Evolutionary conservation across 23 red algal genomes (phyloP).

Genomic region (Gracilaria vermiculophylla): DNA sequence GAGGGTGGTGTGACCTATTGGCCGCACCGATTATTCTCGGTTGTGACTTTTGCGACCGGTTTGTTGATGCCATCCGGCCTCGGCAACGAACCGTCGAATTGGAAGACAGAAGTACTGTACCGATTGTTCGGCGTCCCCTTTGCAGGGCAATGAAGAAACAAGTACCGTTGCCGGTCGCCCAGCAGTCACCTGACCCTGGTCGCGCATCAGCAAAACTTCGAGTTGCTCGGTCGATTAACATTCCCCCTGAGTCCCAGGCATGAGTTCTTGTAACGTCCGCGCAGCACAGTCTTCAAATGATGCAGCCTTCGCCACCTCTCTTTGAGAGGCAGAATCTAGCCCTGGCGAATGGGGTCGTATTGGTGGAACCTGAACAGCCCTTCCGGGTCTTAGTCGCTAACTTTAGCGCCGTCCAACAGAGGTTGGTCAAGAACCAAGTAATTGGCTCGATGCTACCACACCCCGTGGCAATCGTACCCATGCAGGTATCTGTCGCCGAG

Average conservation of each 20-base stretch:
- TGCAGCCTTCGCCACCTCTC: background rate
- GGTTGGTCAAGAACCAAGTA: no score
- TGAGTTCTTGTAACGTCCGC: background rate
- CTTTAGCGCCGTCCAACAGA: no score
- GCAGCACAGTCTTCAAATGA: background rate
- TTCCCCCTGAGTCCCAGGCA: background rate
- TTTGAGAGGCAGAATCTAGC: no score
- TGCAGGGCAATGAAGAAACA: background rate
- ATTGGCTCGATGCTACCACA: no score
- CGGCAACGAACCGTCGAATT: background rate
- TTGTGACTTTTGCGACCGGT: constrained; percentile 2
- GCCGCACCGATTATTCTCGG: background rate
- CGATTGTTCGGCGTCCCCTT: background rate
- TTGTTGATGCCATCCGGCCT: constrained; percentile 17
- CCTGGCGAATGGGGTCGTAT: no score
- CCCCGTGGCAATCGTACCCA: no score
- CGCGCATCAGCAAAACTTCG: background rate
- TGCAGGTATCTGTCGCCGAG: no score
- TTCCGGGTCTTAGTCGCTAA: no score
- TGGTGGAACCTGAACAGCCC: no score
- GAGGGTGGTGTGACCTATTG: constrained; percentile 1
- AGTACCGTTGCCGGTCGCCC: background rate
- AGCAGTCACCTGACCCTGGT: background rate
- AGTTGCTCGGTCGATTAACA: background rate
- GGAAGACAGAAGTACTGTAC: background rate